These are phyloP conservation scores for Podospora fimiseda DNA, from an alignment of 495 filamentous ascomycete species.

Conservation along the genomic window DNA sequence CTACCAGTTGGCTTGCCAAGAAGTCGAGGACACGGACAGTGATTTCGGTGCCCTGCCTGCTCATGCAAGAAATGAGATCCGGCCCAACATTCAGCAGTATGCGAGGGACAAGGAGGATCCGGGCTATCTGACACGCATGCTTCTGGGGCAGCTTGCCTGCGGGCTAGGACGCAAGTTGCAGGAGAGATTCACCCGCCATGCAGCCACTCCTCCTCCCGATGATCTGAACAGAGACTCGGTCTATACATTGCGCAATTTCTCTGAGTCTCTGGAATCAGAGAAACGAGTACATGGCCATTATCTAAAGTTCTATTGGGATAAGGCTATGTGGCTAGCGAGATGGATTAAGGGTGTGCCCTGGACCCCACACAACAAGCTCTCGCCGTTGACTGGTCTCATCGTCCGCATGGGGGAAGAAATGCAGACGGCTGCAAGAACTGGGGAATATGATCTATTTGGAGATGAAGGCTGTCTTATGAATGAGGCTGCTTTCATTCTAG, in stretches of 20 bases:
- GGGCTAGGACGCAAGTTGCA: conserved; percentile 1
- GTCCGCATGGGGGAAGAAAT: neutral
- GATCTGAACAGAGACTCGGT: no score
- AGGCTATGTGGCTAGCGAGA: conserved; percentile 10
- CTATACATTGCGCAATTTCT: no score
- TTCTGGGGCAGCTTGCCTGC: conserved; percentile 8
- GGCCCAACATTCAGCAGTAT: neutral
- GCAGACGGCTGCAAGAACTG: neutral
- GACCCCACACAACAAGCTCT: neutral
- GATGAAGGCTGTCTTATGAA: neutral
- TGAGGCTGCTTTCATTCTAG: neutral
- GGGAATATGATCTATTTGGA: neutral
- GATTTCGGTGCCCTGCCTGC: conserved; percentile 7
- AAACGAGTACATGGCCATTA: neutral
- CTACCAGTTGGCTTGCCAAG: conserved; percentile 11
- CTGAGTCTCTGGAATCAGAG: no score
- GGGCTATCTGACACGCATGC: neutral
- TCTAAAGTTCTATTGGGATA: conserved; percentile 16
- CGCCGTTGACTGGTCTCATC: no score
- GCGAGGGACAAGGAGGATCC: neutral
- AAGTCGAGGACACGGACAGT: conserved; percentile 8
- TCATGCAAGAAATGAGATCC: conserved; percentile 5
- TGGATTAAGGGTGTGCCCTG: no score
- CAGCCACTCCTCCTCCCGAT: neutral
- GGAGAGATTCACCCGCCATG: neutral